These are phyloP conservation scores for Whalleya microplaca DNA, from an alignment of 2,329 filamentous ascomycete genomes.

Conservation along the genomic window DNA sequence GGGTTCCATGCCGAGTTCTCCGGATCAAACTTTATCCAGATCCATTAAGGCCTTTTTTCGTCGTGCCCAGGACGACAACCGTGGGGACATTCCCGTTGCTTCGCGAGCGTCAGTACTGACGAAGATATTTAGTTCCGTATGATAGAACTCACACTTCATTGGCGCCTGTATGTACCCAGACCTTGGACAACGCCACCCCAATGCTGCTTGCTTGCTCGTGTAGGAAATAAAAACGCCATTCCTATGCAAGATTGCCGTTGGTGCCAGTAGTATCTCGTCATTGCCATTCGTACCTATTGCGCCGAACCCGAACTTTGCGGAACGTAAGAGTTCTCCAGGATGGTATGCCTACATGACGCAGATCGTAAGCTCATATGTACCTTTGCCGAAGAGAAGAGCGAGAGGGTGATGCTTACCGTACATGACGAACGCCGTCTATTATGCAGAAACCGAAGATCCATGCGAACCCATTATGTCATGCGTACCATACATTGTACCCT, in stretches of 20 bases:
- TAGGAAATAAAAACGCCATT: constrained; percentile 17
- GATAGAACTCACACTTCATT: constrained; percentile 10
- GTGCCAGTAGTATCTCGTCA: constrained; percentile 27
- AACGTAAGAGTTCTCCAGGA: constrained; percentile 29
- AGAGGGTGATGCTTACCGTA: constrained; percentile 19
- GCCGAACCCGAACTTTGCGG: constrained; percentile 24
- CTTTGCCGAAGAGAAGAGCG: neutral
- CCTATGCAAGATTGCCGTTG: constrained; percentile 17
- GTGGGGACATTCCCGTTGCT: constrained; percentile 21
- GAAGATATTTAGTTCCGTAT: neutral
- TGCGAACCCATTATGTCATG: constrained; percentile 24
- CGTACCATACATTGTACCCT: constrained; percentile 19
- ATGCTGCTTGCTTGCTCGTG: constrained; percentile 16
- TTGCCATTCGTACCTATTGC: constrained; percentile 22
- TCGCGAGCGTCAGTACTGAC: constrained; percentile 10
- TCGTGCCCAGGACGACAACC: constrained; percentile 39
- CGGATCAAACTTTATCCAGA: constrained; percentile 25
- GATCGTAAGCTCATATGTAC: neutral
- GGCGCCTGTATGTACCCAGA: constrained; percentile 10
- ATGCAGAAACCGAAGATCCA: constrained; percentile 26
- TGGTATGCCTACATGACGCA: constrained; percentile 25
- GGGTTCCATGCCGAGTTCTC: constrained; percentile 8
- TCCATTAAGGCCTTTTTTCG: constrained; percentile 35
- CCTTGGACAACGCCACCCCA: constrained; percentile 18
- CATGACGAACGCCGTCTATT: constrained; percentile 30